phyloP scores from a whole-genome alignment of 73 alveolate species.

The Breviolum minutum region DNA sequence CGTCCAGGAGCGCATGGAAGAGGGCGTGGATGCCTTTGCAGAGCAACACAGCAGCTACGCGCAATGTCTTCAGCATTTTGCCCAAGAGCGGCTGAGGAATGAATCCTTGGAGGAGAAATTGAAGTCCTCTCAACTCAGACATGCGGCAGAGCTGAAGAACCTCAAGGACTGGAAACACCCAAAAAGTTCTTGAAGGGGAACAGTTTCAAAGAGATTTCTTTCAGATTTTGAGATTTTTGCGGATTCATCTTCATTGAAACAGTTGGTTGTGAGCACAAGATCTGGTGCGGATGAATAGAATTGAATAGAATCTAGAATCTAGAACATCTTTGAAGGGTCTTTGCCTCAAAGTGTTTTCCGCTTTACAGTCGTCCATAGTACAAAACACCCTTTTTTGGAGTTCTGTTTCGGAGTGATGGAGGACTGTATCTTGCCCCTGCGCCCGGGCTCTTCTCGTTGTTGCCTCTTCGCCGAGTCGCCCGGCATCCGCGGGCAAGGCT shows the following conservation, averaged over 20 bases:
- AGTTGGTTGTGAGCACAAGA: too few relatives aligned
- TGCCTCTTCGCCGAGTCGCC: constrained; percentile 40
- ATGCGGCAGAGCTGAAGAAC: constrained; percentile 26
- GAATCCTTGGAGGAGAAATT: constrained; percentile 16
- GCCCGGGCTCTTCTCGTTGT: constrained; percentile 19
- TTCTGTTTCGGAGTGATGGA: not conserved
- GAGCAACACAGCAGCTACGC: constrained; percentile 60
- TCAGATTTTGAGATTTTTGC: too few relatives aligned
- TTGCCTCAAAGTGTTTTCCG: too few relatives aligned
- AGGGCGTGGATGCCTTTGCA: constrained; percentile 66
- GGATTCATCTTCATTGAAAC: too few relatives aligned
- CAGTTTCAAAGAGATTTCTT: not conserved
- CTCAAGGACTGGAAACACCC: not conserved
- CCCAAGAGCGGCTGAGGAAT: constrained; percentile 43
- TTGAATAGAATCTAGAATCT: too few relatives aligned
- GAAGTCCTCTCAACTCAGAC: constrained; percentile 4
- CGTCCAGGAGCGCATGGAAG: constrained; percentile 11
- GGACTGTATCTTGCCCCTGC: constrained; percentile 37
- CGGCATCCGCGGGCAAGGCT: not conserved
- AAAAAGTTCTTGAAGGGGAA: too few relatives aligned
- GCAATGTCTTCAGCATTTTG: constrained; percentile 33
- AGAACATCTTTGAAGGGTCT: not conserved
- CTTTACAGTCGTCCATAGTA: too few relatives aligned
- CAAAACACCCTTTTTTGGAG: too few relatives aligned
- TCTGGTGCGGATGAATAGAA: too few relatives aligned